Evolutionary conservation across 208 protist species (phyloP).

Genomic region (Lotmaria passim): DNA sequence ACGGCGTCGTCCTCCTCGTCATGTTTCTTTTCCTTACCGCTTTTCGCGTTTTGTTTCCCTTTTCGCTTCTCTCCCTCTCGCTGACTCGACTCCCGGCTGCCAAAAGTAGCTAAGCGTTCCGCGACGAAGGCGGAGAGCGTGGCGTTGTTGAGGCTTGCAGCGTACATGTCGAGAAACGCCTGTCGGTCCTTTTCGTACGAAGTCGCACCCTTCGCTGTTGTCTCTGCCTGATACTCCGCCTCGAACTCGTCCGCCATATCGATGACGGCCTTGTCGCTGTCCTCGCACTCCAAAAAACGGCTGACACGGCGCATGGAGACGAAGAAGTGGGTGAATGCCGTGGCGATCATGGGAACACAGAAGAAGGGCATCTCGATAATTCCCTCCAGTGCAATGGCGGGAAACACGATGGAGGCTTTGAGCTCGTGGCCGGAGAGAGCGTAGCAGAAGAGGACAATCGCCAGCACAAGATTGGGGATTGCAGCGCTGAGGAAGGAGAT

Average conservation of each 20-base stretch:
- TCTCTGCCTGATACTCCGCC: background rate
- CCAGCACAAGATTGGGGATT: conserved; percentile 59
- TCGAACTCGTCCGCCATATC: conserved; percentile 21
- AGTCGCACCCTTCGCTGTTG: background rate
- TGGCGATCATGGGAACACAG: conserved; percentile 80
- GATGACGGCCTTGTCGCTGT: conserved; percentile 30
- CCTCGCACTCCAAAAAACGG: conserved; percentile 65
- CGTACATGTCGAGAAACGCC: background rate
- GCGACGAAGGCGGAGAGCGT: conserved; percentile 6
- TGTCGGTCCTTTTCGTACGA: background rate
- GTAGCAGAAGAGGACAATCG: conserved; percentile 64
- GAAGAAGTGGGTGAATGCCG: conserved; percentile 54
- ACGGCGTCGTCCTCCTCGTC: background rate
- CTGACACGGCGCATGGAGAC: conserved; percentile 79
- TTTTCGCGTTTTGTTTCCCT: too few species aligned
- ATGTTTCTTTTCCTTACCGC: too few species aligned
- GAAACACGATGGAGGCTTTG: conserved; percentile 68
- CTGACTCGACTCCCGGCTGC: conserved; percentile 29
- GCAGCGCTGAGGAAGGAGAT: background rate
- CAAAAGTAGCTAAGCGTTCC: background rate
- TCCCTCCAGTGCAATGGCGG: conserved; percentile 31
- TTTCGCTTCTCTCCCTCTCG: too few species aligned
- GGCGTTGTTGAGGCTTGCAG: background rate
- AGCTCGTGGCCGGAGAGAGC: conserved; percentile 55
- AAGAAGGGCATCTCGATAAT: conserved; percentile 51